Base-by-base conservation (phyloP, 2,329 filamentous ascomycete genomes). In the Laburnicola sp. region DNA sequence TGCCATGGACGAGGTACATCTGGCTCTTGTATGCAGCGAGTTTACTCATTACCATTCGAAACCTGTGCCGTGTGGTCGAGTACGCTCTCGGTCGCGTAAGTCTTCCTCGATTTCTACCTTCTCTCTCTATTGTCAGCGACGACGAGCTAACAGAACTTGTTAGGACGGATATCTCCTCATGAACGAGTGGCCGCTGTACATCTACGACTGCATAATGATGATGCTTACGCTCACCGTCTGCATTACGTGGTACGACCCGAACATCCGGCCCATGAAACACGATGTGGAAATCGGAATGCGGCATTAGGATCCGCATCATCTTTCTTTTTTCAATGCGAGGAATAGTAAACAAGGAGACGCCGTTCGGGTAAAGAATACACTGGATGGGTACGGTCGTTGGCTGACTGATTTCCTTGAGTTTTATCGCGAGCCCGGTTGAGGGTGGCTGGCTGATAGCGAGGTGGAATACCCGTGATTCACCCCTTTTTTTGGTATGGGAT, bases 31-130 rank as follows among this genome's bases (percentile, higher is more conserved):
- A 74, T 59, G n/a, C 68, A 57, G 72, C 62, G 35, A 60, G 68
- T 57, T 48, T 50, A 0, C 46, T 79, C 2, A 79, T 80, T 48
- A 63, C 78, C 21, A 61, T 78, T 3, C 63, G 78, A 25, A 75
- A 72, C 44, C 55, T 77, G 8, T 78, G 79, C 48, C 70, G 78
- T 1, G 70, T 76, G 2, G 51, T 78, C 2, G 78, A 80, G 57
- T 80, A 79, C 46, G 43, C 45, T 16, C 50, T 59, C 27, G 58
- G 58, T 11, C 23, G 47, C 40, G 56, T 55, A 53, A 45, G 51
- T 39, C n/a, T 28, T 34, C 34, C 5, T 32, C 4, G n/a, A 25
- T 36, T 45, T 45, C 23, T 7, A 11, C 40, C 25, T 35, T 16
- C 30, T 7, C 41, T 30, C 22, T 34, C 25, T 25, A 3, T 7